phyloP scores from a whole-genome alignment of 345 rosid genomes.

The Aquilaria sinensis region DNA sequence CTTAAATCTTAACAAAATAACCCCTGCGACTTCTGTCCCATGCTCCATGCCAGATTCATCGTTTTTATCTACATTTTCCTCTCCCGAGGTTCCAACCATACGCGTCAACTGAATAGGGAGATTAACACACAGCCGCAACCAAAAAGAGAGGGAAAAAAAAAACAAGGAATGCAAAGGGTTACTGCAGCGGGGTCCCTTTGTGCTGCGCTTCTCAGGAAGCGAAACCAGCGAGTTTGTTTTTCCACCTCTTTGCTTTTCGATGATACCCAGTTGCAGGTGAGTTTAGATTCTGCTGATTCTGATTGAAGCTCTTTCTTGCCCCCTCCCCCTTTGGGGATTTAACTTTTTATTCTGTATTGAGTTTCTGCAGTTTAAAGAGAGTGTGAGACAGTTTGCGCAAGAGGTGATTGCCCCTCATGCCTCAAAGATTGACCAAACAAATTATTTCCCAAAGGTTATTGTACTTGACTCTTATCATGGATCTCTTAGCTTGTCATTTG shows the following conservation, averaged over 20 bases:
- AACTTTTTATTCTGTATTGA: not conserved
- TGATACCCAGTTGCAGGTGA: constrained; percentile 89
- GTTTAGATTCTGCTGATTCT: not conserved
- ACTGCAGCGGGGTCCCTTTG: constrained; percentile 29
- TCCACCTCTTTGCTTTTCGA: constrained; percentile 83
- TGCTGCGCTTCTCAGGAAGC: constrained; percentile 17
- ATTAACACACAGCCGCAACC: too few relatives aligned
- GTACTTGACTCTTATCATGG: not conserved
- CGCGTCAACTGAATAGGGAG: too few relatives aligned
- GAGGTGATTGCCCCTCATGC: constrained; percentile 80
- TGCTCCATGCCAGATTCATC: too few relatives aligned
- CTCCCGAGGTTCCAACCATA: too few relatives aligned
- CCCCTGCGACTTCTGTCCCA: too few relatives aligned
- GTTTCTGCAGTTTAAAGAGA: constrained; percentile 70
- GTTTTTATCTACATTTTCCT: too few relatives aligned
- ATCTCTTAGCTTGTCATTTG: not conserved
- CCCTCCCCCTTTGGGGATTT: not conserved
- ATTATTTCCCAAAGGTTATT: constrained; percentile 75
- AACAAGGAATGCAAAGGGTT: constrained; percentile 38
- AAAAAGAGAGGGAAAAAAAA: not conserved
- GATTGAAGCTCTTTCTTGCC: not conserved
- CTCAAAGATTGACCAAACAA: constrained; percentile 59
- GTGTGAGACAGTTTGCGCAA: constrained; percentile 74
- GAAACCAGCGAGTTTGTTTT: constrained; percentile 35
- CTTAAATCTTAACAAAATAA: too few relatives aligned